Evolutionary conservation across 2,329 filamentous ascomycete genomes (phyloP), one percentile per base, ranked within the genome.

Genomic region (Uncinocarpus reesii): DNA sequence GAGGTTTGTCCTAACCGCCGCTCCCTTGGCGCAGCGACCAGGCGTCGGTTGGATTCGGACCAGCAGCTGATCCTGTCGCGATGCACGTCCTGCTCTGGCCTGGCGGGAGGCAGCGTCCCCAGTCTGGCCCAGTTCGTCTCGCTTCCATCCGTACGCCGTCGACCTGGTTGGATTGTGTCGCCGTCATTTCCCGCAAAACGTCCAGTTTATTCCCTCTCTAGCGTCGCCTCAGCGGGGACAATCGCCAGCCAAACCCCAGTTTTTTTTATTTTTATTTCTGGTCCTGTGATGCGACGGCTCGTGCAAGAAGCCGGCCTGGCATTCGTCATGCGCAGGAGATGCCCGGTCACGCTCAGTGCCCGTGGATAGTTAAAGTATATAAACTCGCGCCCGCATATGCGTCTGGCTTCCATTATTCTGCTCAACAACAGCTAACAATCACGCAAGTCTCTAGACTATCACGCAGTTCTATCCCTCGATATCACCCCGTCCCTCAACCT

Each of bases 271-370:
- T 6, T 6, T 11, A 29, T 6, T n/a, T 45, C 21, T 29, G 43
- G 43, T 46, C 43, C 43, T 46, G 43, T 46, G 43, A n/a, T n/a
- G n/a, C n/a, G n/a, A 46, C 43, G 24, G 43, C 32, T 38, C 21
- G 16, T 20, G 32, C 29, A 34, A 31, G n/a, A 34, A 34, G 15
- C 11, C 26, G 21, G 40, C n/a, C 21, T n/a, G 40, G 15, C 28
- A 42, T 29, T 31, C 24, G 24, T 31, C 40, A 42, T 29, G 8
- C 5, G n/a, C 13, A 41, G 24, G 11, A 3, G 3, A 13, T 35
- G 15, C 32, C 18, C 11, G 7, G 24, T 15, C 8, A 10, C 16
- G 36, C 16, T 18, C 7, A n/a, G n/a, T n/a, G n/a, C n/a, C n/a
- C n/a, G n/a, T n/a, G n/a, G n/a, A n/a, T 11, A 29, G 26, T 7